These are phyloP conservation scores for Penicillium hordei DNA, from an alignment of 2,329 filamentous ascomycete species.

Conservation along the genomic window DNA sequence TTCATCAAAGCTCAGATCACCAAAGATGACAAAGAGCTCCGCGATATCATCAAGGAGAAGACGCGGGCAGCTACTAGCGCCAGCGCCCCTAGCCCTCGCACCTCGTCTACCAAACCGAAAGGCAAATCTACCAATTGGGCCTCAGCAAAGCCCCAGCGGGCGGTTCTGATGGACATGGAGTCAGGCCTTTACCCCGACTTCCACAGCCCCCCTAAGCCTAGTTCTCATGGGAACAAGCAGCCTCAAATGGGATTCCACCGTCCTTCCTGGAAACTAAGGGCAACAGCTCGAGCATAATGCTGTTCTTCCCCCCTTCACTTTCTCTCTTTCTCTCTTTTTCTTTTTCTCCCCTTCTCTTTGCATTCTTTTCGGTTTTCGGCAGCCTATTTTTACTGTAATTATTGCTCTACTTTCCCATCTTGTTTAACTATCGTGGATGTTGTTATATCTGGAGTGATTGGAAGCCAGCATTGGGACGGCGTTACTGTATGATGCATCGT, in stretches of 20 bases:
- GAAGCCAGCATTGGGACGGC: constrained; percentile 35
- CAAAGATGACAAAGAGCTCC: constrained; percentile 69
- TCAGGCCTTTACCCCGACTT: constrained; percentile 38
- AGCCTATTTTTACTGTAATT: constrained; percentile 26
- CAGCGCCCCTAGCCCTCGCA: constrained; percentile 14
- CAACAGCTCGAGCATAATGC: constrained; percentile 31
- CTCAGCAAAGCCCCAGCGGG: constrained; percentile 44
- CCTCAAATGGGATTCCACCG: constrained; percentile 34
- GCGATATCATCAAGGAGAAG: constrained; percentile 65
- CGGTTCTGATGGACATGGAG: constrained; percentile 47
- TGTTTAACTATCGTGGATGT: constrained; percentile 15
- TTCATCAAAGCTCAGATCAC: constrained; percentile 87
- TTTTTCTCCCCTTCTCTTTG: constrained; percentile 13
- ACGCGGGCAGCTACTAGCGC: constrained; percentile 40
- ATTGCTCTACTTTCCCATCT: constrained; percentile 10
- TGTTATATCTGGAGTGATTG: constrained; percentile 19
- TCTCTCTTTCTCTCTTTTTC: constrained; percentile 18
- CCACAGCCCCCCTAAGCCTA: constrained; percentile 20
- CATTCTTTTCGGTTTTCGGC: constrained; percentile 12
- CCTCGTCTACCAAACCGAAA: constrained; percentile 27
- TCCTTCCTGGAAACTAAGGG: constrained; percentile 35
- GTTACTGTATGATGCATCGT: constrained; percentile 25
- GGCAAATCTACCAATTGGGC: constrained; percentile 29
- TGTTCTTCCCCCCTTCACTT: constrained; percentile 4
- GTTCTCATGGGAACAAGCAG: constrained; percentile 32